Evolutionary conservation across 805 yeast genomes (phyloP).

Genomic region (Pichia thaimueangensis): DNA sequence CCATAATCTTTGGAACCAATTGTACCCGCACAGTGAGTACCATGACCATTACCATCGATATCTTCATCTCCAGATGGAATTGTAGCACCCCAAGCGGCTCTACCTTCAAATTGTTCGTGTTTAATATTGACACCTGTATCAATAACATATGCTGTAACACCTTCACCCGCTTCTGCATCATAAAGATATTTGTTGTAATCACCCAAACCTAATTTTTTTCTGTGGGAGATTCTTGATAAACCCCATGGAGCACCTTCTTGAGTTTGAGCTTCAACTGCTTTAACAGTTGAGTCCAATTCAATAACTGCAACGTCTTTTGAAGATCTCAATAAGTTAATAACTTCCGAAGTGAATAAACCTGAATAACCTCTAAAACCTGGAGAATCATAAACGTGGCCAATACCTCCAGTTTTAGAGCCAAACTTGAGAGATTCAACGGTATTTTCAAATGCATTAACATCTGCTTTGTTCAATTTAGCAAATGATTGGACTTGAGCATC

Average conservation of each 20-base stretch:
- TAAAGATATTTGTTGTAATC: slow-evolving; percentile 68
- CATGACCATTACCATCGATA: slow-evolving; percentile 86
- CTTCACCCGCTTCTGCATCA: slow-evolving; percentile 70
- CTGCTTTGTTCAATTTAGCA: slow-evolving; percentile 19
- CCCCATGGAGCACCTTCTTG: slow-evolving; percentile 95
- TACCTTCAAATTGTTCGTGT: slow-evolving; percentile 74
- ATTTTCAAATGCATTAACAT: slow-evolving; percentile 28
- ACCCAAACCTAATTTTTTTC: slow-evolving; percentile 60
- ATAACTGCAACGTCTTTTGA: slow-evolving; percentile 52
- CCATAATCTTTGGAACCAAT: slow-evolving; percentile 77
- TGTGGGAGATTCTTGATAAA: slow-evolving; percentile 81
- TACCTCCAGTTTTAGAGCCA: slow-evolving; percentile 38
- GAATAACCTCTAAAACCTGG: slow-evolving; percentile 71
- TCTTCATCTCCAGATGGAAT: slow-evolving; percentile 67
- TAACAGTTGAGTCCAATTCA: slow-evolving; percentile 70
- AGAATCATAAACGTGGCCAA: slow-evolving; percentile 55
- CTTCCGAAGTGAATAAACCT: slow-evolving; percentile 73
- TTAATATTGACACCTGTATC: slow-evolving; percentile 81
- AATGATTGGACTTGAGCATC: slow-evolving; percentile 41
- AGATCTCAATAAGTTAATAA: slow-evolving; percentile 59
- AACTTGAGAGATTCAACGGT: slow-evolving; percentile 20
- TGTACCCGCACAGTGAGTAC: slow-evolving; percentile 97
- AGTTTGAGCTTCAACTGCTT: slow-evolving; percentile 53
- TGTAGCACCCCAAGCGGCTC: slow-evolving; percentile 84
- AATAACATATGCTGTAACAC: slow-evolving; percentile 80